Percentiles rank a stretch among this genome's conserved stretches.
phyloP scores from a whole-genome alignment of 805 yeast species.

The Yarrowia alimentaria region DNA sequence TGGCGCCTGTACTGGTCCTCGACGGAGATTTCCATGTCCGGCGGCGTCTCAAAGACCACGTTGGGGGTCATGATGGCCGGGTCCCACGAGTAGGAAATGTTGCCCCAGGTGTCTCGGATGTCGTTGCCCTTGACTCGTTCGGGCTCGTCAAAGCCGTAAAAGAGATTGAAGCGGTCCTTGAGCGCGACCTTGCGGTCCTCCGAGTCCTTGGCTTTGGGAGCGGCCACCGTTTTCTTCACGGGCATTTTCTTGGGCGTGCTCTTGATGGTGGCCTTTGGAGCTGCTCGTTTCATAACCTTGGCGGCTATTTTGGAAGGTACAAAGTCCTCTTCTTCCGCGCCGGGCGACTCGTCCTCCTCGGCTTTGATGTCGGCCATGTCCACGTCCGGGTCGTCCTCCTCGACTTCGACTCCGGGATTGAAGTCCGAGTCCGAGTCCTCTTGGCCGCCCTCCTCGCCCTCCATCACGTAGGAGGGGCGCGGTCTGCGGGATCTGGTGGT shows the following conservation, averaged over 20 bases:
- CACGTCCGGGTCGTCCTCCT: conserved; percentile 16
- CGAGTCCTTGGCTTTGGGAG: background rate
- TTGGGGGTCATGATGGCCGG: conserved; percentile 34
- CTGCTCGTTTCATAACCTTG: too few species aligned
- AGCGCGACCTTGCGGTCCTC: conserved; percentile 33
- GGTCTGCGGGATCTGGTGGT: conserved; percentile 16
- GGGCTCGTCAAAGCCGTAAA: conserved; percentile 52
- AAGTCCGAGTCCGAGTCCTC: conserved; percentile 26
- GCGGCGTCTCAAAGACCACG: conserved; percentile 5
- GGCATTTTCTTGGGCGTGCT: conserved; percentile 19
- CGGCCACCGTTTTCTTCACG: background rate
- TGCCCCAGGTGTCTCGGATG: conserved; percentile 53
- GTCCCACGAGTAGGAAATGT: conserved; percentile 46
- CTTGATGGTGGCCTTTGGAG: background rate
- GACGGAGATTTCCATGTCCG: conserved; percentile 5
- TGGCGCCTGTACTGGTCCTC: too few species aligned
- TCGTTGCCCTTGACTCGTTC: conserved; percentile 46
- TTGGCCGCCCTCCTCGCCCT: conserved; percentile 5
- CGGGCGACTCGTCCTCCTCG: conserved; percentile 23
- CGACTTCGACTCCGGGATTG: conserved; percentile 14
- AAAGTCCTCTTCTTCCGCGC: conserved; percentile 14
- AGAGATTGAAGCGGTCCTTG: conserved; percentile 45
- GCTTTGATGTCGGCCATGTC: conserved; percentile 25
- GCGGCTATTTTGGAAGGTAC: background rate
- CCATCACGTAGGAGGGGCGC: conserved; percentile 22